phyloP scores from a whole-genome alignment of 179 eudicot genomes.

The Gypsophila paniculata region DNA sequence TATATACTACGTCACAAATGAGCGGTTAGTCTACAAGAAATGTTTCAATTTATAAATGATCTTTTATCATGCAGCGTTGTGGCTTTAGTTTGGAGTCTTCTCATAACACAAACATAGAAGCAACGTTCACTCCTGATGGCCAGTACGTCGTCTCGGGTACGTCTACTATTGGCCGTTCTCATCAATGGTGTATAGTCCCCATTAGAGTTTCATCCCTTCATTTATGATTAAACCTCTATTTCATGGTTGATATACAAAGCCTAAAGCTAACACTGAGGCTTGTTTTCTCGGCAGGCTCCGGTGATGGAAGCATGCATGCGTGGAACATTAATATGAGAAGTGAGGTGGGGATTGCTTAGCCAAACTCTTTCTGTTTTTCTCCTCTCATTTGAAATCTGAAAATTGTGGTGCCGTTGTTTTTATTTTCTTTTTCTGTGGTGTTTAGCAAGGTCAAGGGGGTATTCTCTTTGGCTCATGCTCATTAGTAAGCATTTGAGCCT shows the following conservation, averaged over 20 bases:
- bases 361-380: conserved; percentile 3
- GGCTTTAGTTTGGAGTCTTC: conserved; percentile 80
- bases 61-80: conserved; percentile 62
- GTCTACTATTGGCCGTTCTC: conserved; percentile 12
- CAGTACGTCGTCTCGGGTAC: conserved; percentile 85
- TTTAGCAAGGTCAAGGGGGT: no score
- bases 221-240: background rate
- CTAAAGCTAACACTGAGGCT: background rate
- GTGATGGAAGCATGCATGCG: conserved; percentile 82
- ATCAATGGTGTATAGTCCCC: background rate
- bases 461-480: no score
- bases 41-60: background rate
- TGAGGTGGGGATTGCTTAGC: conserved; percentile 42
- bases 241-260: background rate
- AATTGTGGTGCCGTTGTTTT: background rate
- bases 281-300: conserved; percentile 56
- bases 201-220: background rate
- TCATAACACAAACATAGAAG: conserved; percentile 63
- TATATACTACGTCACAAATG: background rate
- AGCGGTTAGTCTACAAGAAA: background rate
- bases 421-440: background rate
- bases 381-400: background rate
- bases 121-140: conserved; percentile 92
- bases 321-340: conserved; percentile 56
- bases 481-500: no score